Conservation (phyloP, 139 green algal species). For the Penium margaritaceum region DNA sequence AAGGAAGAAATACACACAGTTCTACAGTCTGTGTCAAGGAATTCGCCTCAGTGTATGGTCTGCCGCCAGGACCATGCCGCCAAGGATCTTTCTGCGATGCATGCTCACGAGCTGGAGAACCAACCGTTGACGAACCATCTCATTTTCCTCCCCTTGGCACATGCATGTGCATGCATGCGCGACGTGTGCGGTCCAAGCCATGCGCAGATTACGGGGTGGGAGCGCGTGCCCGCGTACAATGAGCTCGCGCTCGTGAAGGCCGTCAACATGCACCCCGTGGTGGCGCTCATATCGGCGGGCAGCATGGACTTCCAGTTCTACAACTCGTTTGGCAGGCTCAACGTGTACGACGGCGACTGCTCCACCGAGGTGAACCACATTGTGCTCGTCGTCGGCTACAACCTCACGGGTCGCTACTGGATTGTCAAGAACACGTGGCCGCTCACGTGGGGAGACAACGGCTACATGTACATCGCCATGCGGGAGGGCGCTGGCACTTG, state of each 20-base stretch:
- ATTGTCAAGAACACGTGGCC: constrained; percentile 59
- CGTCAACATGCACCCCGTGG: constrained; percentile 73
- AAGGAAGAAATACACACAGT: too few relatives aligned
- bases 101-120: too few relatives aligned
- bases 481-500: neutral
- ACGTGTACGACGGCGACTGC: constrained; percentile 22
- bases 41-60: too few relatives aligned
- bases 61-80: too few relatives aligned
- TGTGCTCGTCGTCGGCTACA: constrained; percentile 76
- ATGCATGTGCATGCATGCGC: too few relatives aligned
- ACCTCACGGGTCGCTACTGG: constrained; percentile 50
- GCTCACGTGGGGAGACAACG: constrained; percentile 66
- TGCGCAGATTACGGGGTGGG: constrained; percentile 69
- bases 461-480: constrained; percentile 66
- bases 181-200: too few relatives aligned
- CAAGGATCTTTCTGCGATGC: too few relatives aligned
- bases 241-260: constrained; percentile 53
- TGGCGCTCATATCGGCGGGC: constrained; percentile 74
- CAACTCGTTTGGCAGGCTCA: constrained; percentile 11
- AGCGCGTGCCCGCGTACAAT: constrained; percentile 71
- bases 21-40: too few relatives aligned
- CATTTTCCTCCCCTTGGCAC: too few relatives aligned
- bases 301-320: constrained; percentile 52
- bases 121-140: too few relatives aligned
- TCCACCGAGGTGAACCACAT: constrained; percentile 69